Evolutionary conservation across 208 protist genomes (phyloP), one percentile per base, ranked within the genome.

Genomic region (Trypanosomatidae sp.): DNA sequence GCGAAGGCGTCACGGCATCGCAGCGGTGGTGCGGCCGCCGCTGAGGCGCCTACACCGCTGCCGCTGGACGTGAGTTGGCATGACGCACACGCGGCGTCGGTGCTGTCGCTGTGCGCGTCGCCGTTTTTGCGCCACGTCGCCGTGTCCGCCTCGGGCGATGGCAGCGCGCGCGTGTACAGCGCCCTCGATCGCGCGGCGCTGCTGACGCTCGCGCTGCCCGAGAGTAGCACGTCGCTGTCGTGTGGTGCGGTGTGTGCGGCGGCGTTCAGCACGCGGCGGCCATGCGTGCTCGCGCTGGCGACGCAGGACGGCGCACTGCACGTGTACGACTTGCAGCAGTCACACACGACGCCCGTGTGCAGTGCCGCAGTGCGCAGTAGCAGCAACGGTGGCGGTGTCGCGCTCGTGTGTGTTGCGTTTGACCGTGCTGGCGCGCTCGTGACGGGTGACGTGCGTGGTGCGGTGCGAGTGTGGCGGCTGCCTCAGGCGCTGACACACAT

Each of bases 101-200:
- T 94, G 43, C 80, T 93, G 53, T 56, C 57, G 5, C 42, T 93
- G 19, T 60, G 71, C 33, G 45, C 67, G 5, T 94, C 85, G 3
- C 83, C 82, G 3, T 96, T 93, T 41, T 79, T 93, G 43, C 70
- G 80, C 2, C 77, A 96, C 41, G 52, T 96, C 19, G 83, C 88
- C 45, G 48, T 90, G 26, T 89, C 84, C 6, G 79, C 68, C 53
- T 88, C 77, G 10, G 91, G 79, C 0, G 86, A 96, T 44, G 84
- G 89, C 20, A 84, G 61, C 33, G 79, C 71, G 3, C 72, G 68
- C 20, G 51, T 96, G 15, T 92, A 86, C 62, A 75, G 63, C 37
- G 53, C 73, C 44, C 46, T 93, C 37, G 81, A 92, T 68, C 64
- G 73, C 2, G 33, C 63, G 10, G 64, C 80, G 6, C 53, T 84